Base-by-base conservation (phyloP, 176 grass and related monocot species). In the Puccinellia tenuiflora region DNA sequence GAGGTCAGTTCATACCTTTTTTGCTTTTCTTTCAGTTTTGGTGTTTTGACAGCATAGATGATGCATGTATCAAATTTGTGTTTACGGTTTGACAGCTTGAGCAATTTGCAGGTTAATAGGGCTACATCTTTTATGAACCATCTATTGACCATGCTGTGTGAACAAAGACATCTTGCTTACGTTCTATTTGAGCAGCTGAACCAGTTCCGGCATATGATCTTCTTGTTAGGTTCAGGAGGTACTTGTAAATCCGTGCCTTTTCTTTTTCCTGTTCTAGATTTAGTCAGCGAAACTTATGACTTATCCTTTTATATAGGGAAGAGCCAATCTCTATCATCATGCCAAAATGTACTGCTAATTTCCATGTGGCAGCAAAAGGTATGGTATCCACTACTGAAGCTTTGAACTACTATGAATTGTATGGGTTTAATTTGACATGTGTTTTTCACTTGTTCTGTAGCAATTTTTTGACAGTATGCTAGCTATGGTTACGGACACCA, bases 281-380 rank as follows among this genome's bases (percentile, higher is more conserved):
- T 6, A 67, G 17, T 57, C 18, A 51, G 45, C 9, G 53, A 46
- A 64, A 71, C 79, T 81, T 51, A 37, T 24, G 62, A 46, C 24
- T 42, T 34, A 83, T 14, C 79, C 68, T 31, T 72, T 70, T 94
- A 20, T n/a, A n/a, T 76, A 94, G 92, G 78, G 68, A 68, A 54
- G 35, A 68, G 67, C 26, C n/a, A 30, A 73, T 85, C 52, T 65
- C 45, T 98, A 62, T 86, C 88, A 67, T 75, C 79, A 63, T 85
- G 73, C 74, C 95, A 98, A 84, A 83, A 84, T 89, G 59, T 65
- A 34, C 76, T 98, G 16, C 38, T 93, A 42, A 88, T 78, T 85
- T 90, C 86, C 76, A 91, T 98, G 86, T 93, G 90, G 92, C 74
- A 84, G 50, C 92, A 98, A 87, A 98, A 98, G 92, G 92, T 98